Percentiles rank a stretch among this genome's conserved stretches.
Evolutionary conservation across 2,329 filamentous ascomycete species (phyloP).

Genomic region (Diaporthe batatas): DNA sequence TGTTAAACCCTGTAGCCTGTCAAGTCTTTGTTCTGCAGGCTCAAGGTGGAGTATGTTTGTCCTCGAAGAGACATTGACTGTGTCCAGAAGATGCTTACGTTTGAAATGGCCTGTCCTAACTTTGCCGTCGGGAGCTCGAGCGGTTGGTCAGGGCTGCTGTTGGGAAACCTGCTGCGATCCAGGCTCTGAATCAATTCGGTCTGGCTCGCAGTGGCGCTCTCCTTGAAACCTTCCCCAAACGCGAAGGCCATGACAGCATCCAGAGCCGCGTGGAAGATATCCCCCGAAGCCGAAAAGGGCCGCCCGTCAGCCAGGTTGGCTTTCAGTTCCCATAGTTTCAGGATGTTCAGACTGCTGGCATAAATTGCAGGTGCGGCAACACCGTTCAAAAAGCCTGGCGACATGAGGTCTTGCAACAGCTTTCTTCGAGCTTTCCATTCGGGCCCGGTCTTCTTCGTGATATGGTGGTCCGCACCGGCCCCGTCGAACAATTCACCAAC

Average conservation of each 20-base stretch:
- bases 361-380: conserved; percentile 54
- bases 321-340: conserved; percentile 54
- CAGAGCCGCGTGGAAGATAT: conserved; percentile 51
- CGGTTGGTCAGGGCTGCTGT: background rate
- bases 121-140: conserved; percentile 10
- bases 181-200: conserved; percentile 6
- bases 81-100: background rate
- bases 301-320: conserved; percentile 45
- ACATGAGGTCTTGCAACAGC: conserved; percentile 55
- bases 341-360: conserved; percentile 48
- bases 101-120: conserved; percentile 16
- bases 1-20: no score
- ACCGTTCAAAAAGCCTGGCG: conserved; percentile 51
- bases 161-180: background rate
- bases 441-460: conserved; percentile 51
- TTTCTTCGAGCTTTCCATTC: conserved; percentile 51
- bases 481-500: conserved; percentile 45
- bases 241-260: conserved; percentile 54
- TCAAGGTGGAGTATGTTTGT: no score
- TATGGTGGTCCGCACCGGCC: conserved; percentile 49
- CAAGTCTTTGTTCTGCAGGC: no score
- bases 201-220: conserved; percentile 22
- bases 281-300: conserved; percentile 51
- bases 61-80: no score
- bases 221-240: conserved; percentile 46